Base-by-base conservation (phyloP, 495 filamentous ascomycete species). In the Pseudoneurospora amorphoporcata region DNA sequence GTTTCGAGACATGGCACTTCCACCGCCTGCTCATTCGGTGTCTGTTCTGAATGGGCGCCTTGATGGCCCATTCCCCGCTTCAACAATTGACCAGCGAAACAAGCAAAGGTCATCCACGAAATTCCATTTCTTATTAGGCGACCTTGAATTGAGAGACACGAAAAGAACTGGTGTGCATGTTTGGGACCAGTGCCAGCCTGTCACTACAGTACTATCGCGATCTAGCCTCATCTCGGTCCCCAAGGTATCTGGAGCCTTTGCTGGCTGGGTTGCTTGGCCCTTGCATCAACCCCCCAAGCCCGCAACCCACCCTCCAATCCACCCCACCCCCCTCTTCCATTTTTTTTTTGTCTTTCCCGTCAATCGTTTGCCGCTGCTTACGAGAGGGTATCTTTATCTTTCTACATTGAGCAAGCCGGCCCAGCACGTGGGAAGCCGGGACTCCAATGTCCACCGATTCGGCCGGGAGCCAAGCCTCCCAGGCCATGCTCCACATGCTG, bases 381-480 rank as follows among this genome's bases (percentile, higher is more conserved):
- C 53, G 23, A 35, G 53, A 61, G 23, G 53, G 23, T 32, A 35
- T 14, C 2, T 16, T 16, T 32, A 29, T 32, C 47, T 65, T 65
- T 35, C 14, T 61, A 61, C 14, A 32, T 16, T 61, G 53, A 61
- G 53, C 29, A 29, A n/a, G n/a, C 47, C 47, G 47, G 19, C 19
- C 19, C 29, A 65, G 53, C 53, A 65, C 53, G 53, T 65, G 53
- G 53, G 14, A 65, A 65, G 53, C 53, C 29, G 53, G 53, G 53
- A 65, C 14, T 35, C 29, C 35, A 32, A 77, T 77, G 73, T 75
- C 75, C 29, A 75, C 69, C 43, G 61, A 73, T 12, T 77, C 75
- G 9, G 70, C 71, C 40, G 71, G 71, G 68, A 78, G 77, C 71
- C 74, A 77, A 68, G 65, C 72, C 40, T 76, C 77, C 2, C 77